Evolutionary conservation across 2,329 filamentous ascomycete genomes (phyloP).

Genomic region (Pyrenochaeta sp.): DNA sequence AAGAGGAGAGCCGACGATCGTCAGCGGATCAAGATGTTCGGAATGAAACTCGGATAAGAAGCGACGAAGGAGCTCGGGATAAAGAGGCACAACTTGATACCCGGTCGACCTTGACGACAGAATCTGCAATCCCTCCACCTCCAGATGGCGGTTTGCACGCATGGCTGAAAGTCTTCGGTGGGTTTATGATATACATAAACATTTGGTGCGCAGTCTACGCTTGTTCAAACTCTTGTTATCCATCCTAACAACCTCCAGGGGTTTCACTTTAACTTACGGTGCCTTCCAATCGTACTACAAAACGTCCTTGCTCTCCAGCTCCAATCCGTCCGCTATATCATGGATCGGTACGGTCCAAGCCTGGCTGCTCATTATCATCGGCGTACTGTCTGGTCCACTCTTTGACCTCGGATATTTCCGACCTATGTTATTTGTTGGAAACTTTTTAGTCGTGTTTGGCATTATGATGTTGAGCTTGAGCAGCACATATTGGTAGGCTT

Average conservation of each 20-base stretch:
- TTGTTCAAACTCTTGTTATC: background rate
- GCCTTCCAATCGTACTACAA: slow-evolving; percentile 59
- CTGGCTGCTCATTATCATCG: slow-evolving; percentile 63
- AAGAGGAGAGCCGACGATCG: slow-evolving; percentile 22
- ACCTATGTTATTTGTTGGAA: slow-evolving; percentile 57
- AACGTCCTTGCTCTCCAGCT: slow-evolving; percentile 46
- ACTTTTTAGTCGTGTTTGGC: slow-evolving; percentile 64
- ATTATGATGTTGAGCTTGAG: slow-evolving; percentile 70
- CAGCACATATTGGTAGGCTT: slow-evolving; percentile 55
- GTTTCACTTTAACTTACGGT: slow-evolving; percentile 53
- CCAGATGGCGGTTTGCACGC: slow-evolving; percentile 51
- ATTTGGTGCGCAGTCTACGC: slow-evolving; percentile 38
- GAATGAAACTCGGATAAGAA: slow-evolving; percentile 5
- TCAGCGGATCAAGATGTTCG: slow-evolving; percentile 10
- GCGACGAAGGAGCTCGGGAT: slow-evolving; percentile 12
- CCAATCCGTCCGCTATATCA: slow-evolving; percentile 50
- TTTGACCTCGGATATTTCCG: slow-evolving; percentile 60
- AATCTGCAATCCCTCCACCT: slow-evolving; percentile 40
- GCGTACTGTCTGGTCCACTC: slow-evolving; percentile 56
- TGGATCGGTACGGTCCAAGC: slow-evolving; percentile 58
- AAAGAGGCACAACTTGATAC: slow-evolving; percentile 29
- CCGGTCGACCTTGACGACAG: slow-evolving; percentile 28
- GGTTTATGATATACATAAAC: slow-evolving; percentile 51
- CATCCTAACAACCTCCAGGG: slow-evolving; percentile 37
- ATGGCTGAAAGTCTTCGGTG: slow-evolving; percentile 50